Conservation (phyloP, 352 stramenopile species). For the Pythium rhizo-oryzae region DNA sequence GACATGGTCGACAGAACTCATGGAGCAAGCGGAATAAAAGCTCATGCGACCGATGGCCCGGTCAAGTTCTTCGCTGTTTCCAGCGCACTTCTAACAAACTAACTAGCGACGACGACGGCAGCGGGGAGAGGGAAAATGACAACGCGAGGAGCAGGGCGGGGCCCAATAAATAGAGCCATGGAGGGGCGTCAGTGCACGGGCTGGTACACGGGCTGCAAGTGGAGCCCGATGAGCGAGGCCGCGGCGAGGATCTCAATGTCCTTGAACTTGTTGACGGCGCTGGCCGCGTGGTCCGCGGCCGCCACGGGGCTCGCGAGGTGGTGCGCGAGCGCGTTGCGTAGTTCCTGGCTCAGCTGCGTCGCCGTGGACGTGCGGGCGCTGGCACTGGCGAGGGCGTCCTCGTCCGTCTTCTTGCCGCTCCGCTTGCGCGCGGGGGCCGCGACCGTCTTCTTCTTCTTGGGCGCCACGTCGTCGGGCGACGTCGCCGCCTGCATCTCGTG, state of each 20-base stretch:
- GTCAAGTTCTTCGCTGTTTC: neutral
- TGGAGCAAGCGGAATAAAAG: neutral
- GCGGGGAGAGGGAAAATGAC: neutral
- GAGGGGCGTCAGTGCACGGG: constrained; percentile 68
- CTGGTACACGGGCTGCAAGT: constrained; percentile 61
- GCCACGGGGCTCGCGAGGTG: neutral
- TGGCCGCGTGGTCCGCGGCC: neutral
- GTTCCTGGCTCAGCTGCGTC: constrained; percentile 40
- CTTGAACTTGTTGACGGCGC: constrained; percentile 40
- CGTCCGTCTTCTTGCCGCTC: constrained; percentile 15
- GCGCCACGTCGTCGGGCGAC: constrained; percentile 7
- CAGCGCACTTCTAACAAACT: neutral
- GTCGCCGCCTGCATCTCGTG: constrained; percentile 41
- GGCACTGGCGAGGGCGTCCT: neutral
- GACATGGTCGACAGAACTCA: neutral
- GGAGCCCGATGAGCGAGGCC: constrained; percentile 72
- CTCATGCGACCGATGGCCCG: no score
- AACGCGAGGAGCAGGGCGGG: neutral
- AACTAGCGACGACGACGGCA: neutral
- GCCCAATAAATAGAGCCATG: constrained; percentile 19
- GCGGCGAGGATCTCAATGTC: constrained; percentile 80
- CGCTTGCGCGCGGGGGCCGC: constrained; percentile 34
- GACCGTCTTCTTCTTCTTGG: constrained; percentile 43
- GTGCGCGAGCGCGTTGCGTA: constrained; percentile 33
- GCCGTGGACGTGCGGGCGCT: constrained; percentile 29